Conservation (phyloP, 2,329 filamentous ascomycete genomes). For the Ilyonectria robusta region DNA sequence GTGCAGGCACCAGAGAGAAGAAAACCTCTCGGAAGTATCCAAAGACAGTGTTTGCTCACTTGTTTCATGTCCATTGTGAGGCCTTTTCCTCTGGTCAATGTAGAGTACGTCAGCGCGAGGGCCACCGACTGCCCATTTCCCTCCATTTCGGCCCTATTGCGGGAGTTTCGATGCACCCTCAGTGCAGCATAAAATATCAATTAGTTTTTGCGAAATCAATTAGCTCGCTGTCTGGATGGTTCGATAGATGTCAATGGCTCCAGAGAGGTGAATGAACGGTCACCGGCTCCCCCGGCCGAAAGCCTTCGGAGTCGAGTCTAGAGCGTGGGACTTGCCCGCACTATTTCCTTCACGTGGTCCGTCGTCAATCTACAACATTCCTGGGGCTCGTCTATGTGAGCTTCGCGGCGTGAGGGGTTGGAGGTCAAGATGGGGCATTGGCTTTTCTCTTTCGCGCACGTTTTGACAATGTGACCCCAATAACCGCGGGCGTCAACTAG, state of each 20-base stretch:
- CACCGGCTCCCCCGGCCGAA: neutral
- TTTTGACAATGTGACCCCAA: neutral
- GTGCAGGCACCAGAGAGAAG: neutral
- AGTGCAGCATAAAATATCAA: neutral
- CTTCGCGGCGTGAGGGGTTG: neutral
- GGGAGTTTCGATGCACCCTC: slow-evolving; percentile 6
- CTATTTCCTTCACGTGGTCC: neutral
- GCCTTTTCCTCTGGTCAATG: slow-evolving; percentile 1
- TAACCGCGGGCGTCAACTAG: neutral
- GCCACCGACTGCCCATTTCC: slow-evolving; percentile 7
- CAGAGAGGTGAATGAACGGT: neutral
- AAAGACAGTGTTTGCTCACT: neutral
- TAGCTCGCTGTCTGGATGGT: neutral
- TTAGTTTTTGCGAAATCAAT: neutral
- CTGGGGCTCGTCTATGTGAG: neutral
- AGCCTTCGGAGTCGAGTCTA: neutral
- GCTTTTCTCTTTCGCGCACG: neutral
- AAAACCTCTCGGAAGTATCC: neutral
- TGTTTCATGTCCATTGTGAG: neutral
- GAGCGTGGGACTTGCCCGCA: neutral
- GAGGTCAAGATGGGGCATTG: neutral
- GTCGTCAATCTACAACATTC: no score
- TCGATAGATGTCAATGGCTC: neutral
- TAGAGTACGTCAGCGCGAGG: neutral
- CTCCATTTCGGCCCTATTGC: slow-evolving; percentile 21